Conservation (phyloP, 495 filamentous ascomycete species). For the Penicillium crystallinum region DNA sequence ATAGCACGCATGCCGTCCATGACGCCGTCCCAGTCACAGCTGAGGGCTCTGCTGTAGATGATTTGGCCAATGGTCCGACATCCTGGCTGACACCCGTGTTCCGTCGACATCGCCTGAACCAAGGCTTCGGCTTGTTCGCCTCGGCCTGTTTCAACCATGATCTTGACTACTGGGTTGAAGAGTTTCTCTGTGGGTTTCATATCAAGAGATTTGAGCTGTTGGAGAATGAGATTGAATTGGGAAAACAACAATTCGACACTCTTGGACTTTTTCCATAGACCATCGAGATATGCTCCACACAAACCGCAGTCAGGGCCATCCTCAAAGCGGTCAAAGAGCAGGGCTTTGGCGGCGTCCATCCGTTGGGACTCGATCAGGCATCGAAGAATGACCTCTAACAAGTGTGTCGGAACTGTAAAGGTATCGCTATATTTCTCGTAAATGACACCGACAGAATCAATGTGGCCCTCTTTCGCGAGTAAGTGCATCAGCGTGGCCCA, state of each 20-base stretch:
- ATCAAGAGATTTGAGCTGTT: slow-evolving; percentile 18
- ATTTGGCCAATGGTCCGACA: slow-evolving; percentile 39
- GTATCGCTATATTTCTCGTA: slow-evolving; percentile 27
- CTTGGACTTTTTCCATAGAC: slow-evolving; percentile 40
- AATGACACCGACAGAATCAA: slow-evolving; percentile 36
- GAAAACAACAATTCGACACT: slow-evolving; percentile 34
- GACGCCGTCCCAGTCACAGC: slow-evolving; percentile 41
- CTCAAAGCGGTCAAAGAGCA: slow-evolving; percentile 29
- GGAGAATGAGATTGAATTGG: slow-evolving; percentile 30
- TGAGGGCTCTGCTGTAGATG: slow-evolving; percentile 31
- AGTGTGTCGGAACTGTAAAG: slow-evolving; percentile 24
- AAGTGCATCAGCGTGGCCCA: slow-evolving; percentile 39
- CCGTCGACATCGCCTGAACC: slow-evolving; percentile 30
- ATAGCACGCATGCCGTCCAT: slow-evolving; percentile 35
- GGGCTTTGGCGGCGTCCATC: slow-evolving; percentile 30
- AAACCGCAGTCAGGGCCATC: slow-evolving; percentile 34
- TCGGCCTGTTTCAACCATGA: slow-evolving; percentile 35
- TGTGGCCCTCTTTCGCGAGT: slow-evolving; percentile 35
- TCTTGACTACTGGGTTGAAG: slow-evolving; percentile 40
- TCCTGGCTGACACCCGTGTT: slow-evolving; percentile 26
- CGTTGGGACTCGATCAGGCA: slow-evolving; percentile 39
- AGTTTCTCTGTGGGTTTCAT: slow-evolving; percentile 36
- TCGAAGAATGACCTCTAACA: slow-evolving; percentile 39
- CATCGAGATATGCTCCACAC: slow-evolving; percentile 37
- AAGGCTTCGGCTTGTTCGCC: slow-evolving; percentile 34